These are phyloP conservation scores for Plasmodium gonderi DNA, from an alignment of 169 alveolate species.

Conservation along the genomic window DNA sequence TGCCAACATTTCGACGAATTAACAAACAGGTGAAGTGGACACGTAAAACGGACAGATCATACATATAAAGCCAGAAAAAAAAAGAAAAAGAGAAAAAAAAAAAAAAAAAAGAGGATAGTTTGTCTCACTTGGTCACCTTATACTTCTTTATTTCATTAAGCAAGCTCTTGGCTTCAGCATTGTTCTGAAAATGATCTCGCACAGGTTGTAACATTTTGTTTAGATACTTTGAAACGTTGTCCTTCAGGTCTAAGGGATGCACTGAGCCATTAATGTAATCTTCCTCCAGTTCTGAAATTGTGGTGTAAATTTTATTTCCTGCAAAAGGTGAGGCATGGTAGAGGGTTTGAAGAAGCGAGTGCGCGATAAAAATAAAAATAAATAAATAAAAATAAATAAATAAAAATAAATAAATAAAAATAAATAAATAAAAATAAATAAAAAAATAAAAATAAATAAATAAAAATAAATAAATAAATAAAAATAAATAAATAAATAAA, in stretches of 20 bases:
- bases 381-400: too few species aligned
- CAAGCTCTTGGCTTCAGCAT: constrained; percentile 91
- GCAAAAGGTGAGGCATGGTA: constrained; percentile 21
- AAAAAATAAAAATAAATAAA: too few species aligned
- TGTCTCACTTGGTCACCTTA: constrained; percentile 82
- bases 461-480: too few species aligned
- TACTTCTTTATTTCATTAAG: constrained; percentile 88
- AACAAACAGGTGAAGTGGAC: too few species aligned
- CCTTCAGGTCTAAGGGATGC: constrained; percentile 97
- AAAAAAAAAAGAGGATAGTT: too few species aligned
- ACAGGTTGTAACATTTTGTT: constrained; percentile 96
- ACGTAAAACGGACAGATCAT: too few species aligned
- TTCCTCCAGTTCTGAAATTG: constrained; percentile 90
- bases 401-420: too few species aligned
- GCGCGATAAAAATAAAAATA: not conserved
- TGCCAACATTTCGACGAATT: too few species aligned
- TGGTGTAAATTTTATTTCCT: constrained; percentile 88
- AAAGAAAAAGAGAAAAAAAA: too few species aligned
- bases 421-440: too few species aligned
- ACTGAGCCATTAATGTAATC: constrained; percentile 92
- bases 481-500: too few species aligned
- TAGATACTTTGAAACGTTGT: constrained; percentile 90
- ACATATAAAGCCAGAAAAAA: too few species aligned
- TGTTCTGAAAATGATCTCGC: constrained; percentile 93
- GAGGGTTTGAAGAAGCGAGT: not conserved